Conservation (phyloP, 1,139 yeast species). For the Ogataea hybrid region DNA sequence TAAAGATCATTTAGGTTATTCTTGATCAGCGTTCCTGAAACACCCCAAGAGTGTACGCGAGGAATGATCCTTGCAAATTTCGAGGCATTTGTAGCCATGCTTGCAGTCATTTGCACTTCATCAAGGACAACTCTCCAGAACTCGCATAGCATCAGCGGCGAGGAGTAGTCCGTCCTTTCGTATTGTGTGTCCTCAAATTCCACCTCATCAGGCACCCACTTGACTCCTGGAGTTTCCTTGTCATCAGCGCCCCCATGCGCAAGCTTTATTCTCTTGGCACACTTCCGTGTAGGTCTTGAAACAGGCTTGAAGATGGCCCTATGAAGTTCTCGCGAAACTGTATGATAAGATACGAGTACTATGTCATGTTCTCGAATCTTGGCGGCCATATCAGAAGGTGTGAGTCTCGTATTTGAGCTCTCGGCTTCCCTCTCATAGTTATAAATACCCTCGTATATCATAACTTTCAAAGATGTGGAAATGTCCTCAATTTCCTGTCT, state of each 20-base stretch:
- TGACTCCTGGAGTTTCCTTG: constrained; percentile 14
- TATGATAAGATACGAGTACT: constrained; percentile 76
- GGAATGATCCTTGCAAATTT: constrained; percentile 79
- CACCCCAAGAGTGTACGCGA: constrained; percentile 92
- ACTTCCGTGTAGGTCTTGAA: constrained; percentile 49
- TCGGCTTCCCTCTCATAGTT: constrained; percentile 35
- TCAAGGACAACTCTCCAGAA: constrained; percentile 90
- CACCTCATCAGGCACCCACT: constrained; percentile 22
- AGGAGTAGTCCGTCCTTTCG: constrained; percentile 54
- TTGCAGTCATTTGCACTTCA: constrained; percentile 91
- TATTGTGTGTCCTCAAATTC: constrained; percentile 17
- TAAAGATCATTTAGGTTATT: constrained; percentile 63
- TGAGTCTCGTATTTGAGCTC: constrained; percentile 21
- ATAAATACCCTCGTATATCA: constrained; percentile 62
- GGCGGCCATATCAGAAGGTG: constrained; percentile 43
- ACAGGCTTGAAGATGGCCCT: constrained; percentile 71
- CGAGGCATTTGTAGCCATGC: constrained; percentile 72
- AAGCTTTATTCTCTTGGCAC: constrained; percentile 28
- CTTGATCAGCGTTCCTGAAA: constrained; percentile 89
- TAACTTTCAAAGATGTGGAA: constrained; percentile 55
- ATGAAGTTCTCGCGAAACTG: constrained; percentile 73
- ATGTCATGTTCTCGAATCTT: constrained; percentile 50
- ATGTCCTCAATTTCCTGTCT: constrained; percentile 62
- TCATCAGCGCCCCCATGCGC: background rate
- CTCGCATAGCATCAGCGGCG: constrained; percentile 80